Evolutionary conservation across 345 rosid species (phyloP).

Genomic region (Brassica nigra): DNA sequence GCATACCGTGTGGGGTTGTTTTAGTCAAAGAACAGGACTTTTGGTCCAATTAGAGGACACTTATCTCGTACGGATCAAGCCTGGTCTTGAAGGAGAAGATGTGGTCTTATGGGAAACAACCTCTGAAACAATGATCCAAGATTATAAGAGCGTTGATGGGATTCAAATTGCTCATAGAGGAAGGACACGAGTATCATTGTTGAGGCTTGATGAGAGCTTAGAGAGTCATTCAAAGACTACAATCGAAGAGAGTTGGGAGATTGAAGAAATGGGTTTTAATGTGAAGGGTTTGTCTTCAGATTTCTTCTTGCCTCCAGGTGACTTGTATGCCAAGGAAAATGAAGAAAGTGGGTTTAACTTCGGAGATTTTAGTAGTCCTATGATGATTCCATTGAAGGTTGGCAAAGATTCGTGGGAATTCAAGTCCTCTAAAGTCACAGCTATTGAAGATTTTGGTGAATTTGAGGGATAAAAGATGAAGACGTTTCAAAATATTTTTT

Average conservation of each 20-base stretch:
- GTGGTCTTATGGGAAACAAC: constrained; percentile 81
- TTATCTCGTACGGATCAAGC: constrained; percentile 59
- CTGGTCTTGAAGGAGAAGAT: constrained; percentile 45
- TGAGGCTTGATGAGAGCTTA: constrained; percentile 60
- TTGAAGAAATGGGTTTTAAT: constrained; percentile 90
- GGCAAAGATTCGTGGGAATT: constrained; percentile 47
- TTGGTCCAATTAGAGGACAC: constrained; percentile 75
- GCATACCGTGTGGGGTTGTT: constrained; percentile 83
- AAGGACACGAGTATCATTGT: constrained; percentile 60
- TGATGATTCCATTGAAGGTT: constrained; percentile 48
- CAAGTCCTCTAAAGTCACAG: constrained; percentile 58
- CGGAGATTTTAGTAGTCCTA: constrained; percentile 32
- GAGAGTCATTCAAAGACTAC: constrained; percentile 70
- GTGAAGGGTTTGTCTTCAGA: constrained; percentile 80
- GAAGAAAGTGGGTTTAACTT: constrained; percentile 40
- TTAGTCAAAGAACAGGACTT: constrained; percentile 89
- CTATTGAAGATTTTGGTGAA: constrained; percentile 56
- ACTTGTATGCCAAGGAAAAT: constrained; percentile 57
- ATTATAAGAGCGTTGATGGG: constrained; percentile 74
- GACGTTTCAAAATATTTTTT: constrained; percentile 38
- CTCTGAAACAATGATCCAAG: constrained; percentile 67
- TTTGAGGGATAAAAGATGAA: constrained; percentile 32
- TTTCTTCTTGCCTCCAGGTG: constrained; percentile 86
- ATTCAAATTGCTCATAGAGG: constrained; percentile 83
- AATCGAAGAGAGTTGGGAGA: constrained; percentile 88